Conservation (phyloP, 2,329 filamentous ascomycete species). For the Lasiodiplodia sp. region DNA sequence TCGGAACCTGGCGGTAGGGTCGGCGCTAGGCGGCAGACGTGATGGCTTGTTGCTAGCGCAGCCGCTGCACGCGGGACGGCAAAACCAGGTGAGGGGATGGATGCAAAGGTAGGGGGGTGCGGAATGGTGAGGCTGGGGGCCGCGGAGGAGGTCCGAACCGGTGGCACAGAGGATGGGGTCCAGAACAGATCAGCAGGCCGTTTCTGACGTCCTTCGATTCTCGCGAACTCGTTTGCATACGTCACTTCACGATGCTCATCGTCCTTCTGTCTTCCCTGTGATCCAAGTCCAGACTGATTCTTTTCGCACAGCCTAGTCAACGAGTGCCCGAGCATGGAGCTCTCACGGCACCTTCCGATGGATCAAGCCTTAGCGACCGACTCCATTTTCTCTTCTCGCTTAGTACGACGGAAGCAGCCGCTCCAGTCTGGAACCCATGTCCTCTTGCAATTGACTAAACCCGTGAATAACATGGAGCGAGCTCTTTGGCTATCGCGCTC, state of each 20-base stretch:
- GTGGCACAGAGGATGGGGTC: not conserved
- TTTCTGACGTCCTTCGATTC: conserved; percentile 5
- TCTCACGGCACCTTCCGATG: not conserved
- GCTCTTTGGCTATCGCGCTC: not conserved
- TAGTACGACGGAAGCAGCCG: not conserved
- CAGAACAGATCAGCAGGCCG: conserved; percentile 4
- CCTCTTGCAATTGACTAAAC: not conserved
- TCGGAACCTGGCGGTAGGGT: conserved; percentile 15
- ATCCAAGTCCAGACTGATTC: not conserved
- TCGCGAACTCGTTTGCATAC: not conserved
- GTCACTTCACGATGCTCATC: not conserved
- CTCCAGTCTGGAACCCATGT: not conserved
- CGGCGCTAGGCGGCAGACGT: not conserved
- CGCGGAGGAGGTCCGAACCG: not conserved
- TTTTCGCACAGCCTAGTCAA: not conserved
- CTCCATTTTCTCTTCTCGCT: not conserved
- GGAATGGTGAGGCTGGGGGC: not conserved
- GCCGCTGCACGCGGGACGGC: not conserved
- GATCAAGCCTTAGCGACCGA: not conserved
- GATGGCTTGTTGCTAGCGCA: not conserved
- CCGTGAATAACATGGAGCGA: not conserved
- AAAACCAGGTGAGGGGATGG: not conserved
- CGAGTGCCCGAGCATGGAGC: not conserved
- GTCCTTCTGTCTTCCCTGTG: not conserved
- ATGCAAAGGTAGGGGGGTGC: too few relatives aligned